phyloP scores from a whole-genome alignment of 495 filamentous ascomycete species.

The Penicillium waksmanii region DNA sequence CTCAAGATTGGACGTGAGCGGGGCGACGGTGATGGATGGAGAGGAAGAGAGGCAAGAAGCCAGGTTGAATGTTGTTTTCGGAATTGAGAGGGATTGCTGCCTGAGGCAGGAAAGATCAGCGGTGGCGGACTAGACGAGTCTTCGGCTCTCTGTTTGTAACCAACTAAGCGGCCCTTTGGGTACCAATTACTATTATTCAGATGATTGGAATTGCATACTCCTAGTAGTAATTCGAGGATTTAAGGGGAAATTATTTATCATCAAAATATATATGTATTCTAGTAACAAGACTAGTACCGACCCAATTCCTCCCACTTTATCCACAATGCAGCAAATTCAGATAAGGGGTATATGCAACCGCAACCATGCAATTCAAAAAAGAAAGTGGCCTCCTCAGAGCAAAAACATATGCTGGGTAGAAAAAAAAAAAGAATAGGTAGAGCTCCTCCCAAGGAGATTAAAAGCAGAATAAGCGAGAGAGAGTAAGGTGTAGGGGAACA shows the following conservation, averaged over 20 bases:
- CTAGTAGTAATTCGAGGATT: too few relatives aligned
- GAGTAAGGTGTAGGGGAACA: slow-evolving; percentile 25
- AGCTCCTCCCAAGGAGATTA: slow-evolving; percentile 28
- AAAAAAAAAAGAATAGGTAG: slow-evolving; percentile 29
- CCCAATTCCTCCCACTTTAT: slow-evolving; percentile 21
- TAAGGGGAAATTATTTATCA: too few relatives aligned
- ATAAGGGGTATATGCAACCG: slow-evolving; percentile 45
- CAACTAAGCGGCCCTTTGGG: too few relatives aligned
- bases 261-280: slow-evolving; percentile 4
- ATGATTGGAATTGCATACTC: too few relatives aligned
- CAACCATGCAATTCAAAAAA: slow-evolving; percentile 41
- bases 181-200: too few relatives aligned
- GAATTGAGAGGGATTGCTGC: slow-evolving; percentile 22
- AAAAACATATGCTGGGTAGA: slow-evolving; percentile 11
- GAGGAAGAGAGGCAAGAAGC: slow-evolving; percentile 35
- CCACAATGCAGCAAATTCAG: slow-evolving; percentile 43
- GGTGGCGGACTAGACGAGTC: slow-evolving; percentile 20
- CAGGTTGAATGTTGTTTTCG: slow-evolving; percentile 43
- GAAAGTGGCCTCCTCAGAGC: slow-evolving; percentile 28
- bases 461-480: slow-evolving; percentile 17
- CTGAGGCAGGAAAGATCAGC: slow-evolving; percentile 28
- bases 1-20: slow-evolving; percentile 12
- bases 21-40: slow-evolving; percentile 29
- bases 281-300: slow-evolving; percentile 5
- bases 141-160: not conserved